A percentile compares a stretch with the other conserved stretches of the same genome.
Conservation (phyloP, 1,139 yeast species). For the Meyerozyma guilliermondii region DNA sequence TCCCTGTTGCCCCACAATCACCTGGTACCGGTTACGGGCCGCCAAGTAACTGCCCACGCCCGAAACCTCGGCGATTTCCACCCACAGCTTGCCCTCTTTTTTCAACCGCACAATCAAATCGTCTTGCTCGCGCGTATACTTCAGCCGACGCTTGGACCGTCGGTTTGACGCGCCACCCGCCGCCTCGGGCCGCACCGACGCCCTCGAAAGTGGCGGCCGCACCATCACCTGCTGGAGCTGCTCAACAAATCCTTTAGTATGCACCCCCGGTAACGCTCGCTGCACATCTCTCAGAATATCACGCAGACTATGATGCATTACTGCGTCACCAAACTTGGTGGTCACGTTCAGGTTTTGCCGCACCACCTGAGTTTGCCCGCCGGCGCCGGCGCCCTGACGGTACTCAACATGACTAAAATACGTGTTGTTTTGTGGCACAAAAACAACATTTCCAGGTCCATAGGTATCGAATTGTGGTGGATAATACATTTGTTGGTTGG, state of each 20-base stretch:
- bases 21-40: slow-evolving; percentile 76
- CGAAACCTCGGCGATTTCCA: slow-evolving; percentile 65
- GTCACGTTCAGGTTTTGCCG: background rate
- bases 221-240: slow-evolving; percentile 26
- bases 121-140: slow-evolving; percentile 67
- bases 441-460: background rate
- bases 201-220: slow-evolving; percentile 31
- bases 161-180: slow-evolving; percentile 30
- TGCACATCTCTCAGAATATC: background rate
- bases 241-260: slow-evolving; percentile 11
- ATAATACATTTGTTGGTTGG: background rate
- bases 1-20: slow-evolving; percentile 79
- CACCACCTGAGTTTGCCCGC: background rate
- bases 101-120: slow-evolving; percentile 58
- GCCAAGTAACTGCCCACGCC: slow-evolving; percentile 67
- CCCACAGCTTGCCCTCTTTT: slow-evolving; percentile 65
- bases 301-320: background rate
- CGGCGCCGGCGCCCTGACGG: background rate
- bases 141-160: slow-evolving; percentile 56
- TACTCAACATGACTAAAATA: background rate
- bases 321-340: background rate
- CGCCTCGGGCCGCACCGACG: slow-evolving; percentile 28
- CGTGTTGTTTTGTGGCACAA: background rate
- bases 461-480: background rate
- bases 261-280: background rate